Evolutionary conservation across 2,329 filamentous ascomycete genomes (phyloP).

Genomic region (Clonostachys solani): DNA sequence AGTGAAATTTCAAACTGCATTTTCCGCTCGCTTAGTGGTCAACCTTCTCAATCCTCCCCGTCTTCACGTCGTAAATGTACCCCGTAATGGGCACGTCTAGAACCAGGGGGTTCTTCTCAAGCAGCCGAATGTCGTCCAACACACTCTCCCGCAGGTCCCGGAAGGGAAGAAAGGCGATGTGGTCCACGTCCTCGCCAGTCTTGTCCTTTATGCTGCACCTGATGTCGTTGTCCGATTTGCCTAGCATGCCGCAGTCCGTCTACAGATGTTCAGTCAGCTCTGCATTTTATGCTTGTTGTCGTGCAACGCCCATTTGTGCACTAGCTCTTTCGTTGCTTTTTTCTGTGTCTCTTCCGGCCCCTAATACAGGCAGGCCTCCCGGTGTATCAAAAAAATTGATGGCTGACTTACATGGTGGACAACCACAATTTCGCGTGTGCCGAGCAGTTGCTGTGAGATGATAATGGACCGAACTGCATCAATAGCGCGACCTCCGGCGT

Average conservation of each 20-base stretch:
- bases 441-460: conserved; percentile 75
- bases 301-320: too few relatives aligned
- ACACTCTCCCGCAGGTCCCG: conserved; percentile 60
- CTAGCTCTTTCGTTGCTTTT: too few relatives aligned
- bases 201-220: conserved; percentile 53
- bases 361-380: not conserved
- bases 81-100: conserved; percentile 61
- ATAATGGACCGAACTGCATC: conserved; percentile 72
- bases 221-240: conserved; percentile 57
- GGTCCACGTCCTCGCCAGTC: conserved; percentile 44
- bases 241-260: conserved; percentile 55
- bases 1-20: too few relatives aligned
- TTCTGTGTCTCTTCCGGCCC: too few relatives aligned
- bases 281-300: too few relatives aligned
- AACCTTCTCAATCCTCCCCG: not conserved
- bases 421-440: conserved; percentile 71
- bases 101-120: conserved; percentile 57
- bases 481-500: conserved; percentile 61
- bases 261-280: conserved; percentile 5
- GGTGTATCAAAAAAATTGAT: not conserved
- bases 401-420: conserved; percentile 52
- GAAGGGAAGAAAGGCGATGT: conserved; percentile 64
- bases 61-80: not conserved
- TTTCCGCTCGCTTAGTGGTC: not conserved
- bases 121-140: conserved; percentile 57